Evolutionary conservation across 208 protist species (phyloP).

Genomic region (Leishmania major): DNA sequence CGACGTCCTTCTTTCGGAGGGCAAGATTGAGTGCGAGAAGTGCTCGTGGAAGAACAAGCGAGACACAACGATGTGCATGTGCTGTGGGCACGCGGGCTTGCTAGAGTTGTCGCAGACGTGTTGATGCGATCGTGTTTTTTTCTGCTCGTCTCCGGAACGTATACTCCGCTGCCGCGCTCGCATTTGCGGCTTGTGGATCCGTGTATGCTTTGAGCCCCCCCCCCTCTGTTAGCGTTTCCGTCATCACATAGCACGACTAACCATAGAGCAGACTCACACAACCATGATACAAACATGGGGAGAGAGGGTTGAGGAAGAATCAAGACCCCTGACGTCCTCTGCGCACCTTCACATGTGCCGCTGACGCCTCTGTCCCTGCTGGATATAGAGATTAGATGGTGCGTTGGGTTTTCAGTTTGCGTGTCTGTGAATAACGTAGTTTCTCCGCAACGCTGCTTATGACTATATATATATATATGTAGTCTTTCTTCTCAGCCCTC

Average conservation of each 20-base stretch:
- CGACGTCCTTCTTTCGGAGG: slow-evolving; percentile 50
- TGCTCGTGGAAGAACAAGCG: slow-evolving; percentile 65
- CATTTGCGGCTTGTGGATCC: neutral
- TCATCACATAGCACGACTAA: neutral
- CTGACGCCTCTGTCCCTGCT: neutral
- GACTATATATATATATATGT: neutral
- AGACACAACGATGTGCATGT: slow-evolving; percentile 53
- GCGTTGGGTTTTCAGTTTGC: neutral
- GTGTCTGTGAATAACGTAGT: neutral
- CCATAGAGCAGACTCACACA: neutral
- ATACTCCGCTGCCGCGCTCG: neutral
- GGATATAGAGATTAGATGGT: neutral
- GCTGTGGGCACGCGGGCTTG: slow-evolving; percentile 57
- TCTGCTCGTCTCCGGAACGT: neutral
- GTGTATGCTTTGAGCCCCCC: neutral
- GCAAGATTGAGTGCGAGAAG: slow-evolving; percentile 76
- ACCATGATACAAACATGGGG: neutral
- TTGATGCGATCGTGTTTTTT: neutral
- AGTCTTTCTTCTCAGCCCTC: neutral
- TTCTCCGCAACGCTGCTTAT: neutral
- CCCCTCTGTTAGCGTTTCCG: neutral
- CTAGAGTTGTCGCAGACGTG: slow-evolving; percentile 17
- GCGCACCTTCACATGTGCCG: neutral
- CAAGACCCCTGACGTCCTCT: neutral
- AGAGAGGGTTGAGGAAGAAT: neutral